Evolutionary conservation across 805 yeast species (phyloP).

Genomic region (Yarrowia sp.): DNA sequence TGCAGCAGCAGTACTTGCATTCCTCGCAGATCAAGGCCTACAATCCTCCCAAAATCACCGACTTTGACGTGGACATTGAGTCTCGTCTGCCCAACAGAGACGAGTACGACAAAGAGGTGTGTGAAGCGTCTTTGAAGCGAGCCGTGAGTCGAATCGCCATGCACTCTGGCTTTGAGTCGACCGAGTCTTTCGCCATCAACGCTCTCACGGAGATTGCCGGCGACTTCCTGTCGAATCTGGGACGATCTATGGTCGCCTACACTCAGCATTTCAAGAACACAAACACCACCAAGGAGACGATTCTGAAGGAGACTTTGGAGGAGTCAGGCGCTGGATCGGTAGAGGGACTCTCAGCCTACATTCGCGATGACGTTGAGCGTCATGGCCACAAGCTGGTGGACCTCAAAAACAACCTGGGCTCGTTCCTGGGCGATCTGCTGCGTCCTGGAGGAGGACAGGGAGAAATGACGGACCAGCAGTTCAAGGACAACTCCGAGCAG

Average conservation of each 20-base stretch:
- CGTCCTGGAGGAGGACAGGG: constrained; percentile 71
- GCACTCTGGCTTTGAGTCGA: constrained; percentile 90
- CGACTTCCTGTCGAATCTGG: constrained; percentile 75
- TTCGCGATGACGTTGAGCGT: constrained; percentile 72
- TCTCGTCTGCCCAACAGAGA: constrained; percentile 79
- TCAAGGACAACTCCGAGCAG: constrained; percentile 90
- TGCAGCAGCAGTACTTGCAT: constrained; percentile 83
- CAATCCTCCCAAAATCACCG: constrained; percentile 64
- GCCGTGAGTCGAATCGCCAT: constrained; percentile 79
- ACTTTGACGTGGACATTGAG: constrained; percentile 80
- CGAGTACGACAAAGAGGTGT: constrained; percentile 61
- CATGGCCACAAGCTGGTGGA: constrained; percentile 75
- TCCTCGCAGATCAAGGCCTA: constrained; percentile 77
- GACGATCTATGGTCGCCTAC: constrained; percentile 75
- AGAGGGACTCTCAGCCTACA: constrained; percentile 73
- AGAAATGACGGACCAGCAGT: constrained; percentile 76
- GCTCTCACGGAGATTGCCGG: constrained; percentile 85
- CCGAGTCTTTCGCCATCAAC: constrained; percentile 78
- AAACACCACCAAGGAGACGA: constrained; percentile 53
- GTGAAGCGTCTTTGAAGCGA: constrained; percentile 69
- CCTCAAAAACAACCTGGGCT: constrained; percentile 67
- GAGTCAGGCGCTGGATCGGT: constrained; percentile 84
- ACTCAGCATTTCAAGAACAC: constrained; percentile 50
- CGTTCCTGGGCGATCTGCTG: constrained; percentile 76
- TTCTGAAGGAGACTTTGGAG: constrained; percentile 67